These are phyloP conservation scores for Lobosporangium transversale DNA, from an alignment of 192 early-diverging fungal species.

Conservation along the genomic window DNA sequence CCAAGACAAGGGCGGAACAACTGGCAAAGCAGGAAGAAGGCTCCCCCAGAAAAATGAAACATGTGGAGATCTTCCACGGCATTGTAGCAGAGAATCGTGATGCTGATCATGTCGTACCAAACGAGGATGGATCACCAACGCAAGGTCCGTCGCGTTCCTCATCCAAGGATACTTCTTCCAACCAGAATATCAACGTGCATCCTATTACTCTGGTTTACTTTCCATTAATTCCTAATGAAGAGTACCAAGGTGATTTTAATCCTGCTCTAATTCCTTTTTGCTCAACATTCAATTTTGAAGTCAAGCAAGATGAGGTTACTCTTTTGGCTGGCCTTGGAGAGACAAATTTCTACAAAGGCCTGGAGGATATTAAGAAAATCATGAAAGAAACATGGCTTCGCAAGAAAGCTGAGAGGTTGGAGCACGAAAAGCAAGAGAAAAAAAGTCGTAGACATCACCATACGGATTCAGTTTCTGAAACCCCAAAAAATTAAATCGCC, in stretches of 20 bases:
- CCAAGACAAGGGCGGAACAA: constrained; percentile 39
- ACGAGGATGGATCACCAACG: constrained; percentile 11
- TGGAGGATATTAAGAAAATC: constrained; percentile 44
- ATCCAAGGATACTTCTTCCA: not conserved
- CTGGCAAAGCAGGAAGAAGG: constrained; percentile 39
- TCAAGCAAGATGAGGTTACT: constrained; percentile 72
- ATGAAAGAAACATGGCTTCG: constrained; percentile 50
- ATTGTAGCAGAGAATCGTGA: constrained; percentile 53
- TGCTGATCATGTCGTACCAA: constrained; percentile 49
- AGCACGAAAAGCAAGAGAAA: constrained; percentile 30
- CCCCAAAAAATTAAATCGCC: no score
- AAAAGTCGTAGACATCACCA: constrained; percentile 1
- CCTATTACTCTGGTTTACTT: constrained; percentile 69
- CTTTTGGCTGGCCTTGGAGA: constrained; percentile 66
- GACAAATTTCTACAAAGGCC: constrained; percentile 48
- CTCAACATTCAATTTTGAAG: constrained; percentile 75
- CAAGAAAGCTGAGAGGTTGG: constrained; percentile 39
- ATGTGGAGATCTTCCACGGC: constrained; percentile 51
- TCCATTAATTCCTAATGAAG: constrained; percentile 69
- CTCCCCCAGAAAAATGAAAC: constrained; percentile 61
- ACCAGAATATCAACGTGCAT: constrained; percentile 11
- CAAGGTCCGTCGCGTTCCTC: not conserved
- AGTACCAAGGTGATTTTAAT: constrained; percentile 67
- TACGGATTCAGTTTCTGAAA: not conserved
- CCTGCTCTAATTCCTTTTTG: constrained; percentile 72